Percentiles rank a stretch among this genome's conserved stretches.
Conservation (phyloP, 2,329 filamentous ascomycete genomes). For the Paracoccidioides brasiliensis region DNA sequence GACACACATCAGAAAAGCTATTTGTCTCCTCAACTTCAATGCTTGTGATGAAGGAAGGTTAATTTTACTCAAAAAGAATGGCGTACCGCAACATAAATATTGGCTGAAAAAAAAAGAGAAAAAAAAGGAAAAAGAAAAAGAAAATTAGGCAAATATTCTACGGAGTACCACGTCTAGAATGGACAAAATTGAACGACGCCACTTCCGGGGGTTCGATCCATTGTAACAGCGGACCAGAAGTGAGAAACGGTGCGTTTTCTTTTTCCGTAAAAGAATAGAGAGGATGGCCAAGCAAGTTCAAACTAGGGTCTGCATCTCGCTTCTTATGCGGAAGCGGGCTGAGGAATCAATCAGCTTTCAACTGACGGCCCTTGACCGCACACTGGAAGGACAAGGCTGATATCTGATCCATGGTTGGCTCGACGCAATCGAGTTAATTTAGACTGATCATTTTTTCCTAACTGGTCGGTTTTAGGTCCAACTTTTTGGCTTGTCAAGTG, state of each 20-base stretch:
- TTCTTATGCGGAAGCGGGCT: background rate
- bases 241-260: background rate
- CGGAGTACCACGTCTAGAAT: no score
- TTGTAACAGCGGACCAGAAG: background rate
- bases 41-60: no score
- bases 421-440: background rate
- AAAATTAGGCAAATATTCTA: no score
- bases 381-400: background rate
- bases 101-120: no score
- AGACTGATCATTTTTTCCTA: slow-evolving; percentile 1
- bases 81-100: no score
- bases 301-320: background rate
- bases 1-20: no score
- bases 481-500: background rate
- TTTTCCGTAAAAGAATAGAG: background rate
- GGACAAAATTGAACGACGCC: no score
- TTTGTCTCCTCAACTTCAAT: no score
- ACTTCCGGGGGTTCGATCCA: no score
- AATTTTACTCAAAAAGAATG: no score
- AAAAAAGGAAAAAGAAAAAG: no score
- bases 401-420: background rate
- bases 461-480: background rate
- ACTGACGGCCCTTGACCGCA: background rate
- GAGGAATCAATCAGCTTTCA: background rate
- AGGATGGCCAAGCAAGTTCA: background rate